Evolutionary conservation across 768 basidiomycete species (phyloP).

Genomic region (Lactarius deliciosus): DNA sequence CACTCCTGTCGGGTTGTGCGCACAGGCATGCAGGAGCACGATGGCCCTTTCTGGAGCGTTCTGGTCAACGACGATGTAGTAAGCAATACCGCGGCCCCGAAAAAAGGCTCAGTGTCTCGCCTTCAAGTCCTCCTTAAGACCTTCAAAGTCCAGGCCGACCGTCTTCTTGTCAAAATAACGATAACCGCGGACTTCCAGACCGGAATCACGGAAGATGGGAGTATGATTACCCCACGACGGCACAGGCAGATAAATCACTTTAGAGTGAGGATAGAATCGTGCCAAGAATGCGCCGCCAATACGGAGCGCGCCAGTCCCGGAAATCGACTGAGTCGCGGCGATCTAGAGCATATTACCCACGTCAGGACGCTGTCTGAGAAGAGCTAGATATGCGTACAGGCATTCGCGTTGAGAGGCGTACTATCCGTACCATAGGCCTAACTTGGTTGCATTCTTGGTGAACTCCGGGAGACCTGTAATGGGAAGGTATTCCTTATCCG

Average conservation of each 20-base stretch:
- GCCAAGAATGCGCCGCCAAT: conserved; percentile 92
- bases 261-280: conserved; percentile 82
- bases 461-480: conserved; percentile 90
- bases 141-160: conserved; percentile 89
- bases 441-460: conserved; percentile 80
- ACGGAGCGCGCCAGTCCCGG: conserved; percentile 95
- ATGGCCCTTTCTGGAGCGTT: conserved; percentile 65
- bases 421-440: conserved; percentile 90
- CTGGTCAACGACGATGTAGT: conserved; percentile 3
- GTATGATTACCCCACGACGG: conserved; percentile 99
- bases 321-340: conserved; percentile 90
- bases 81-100: conserved; percentile 4
- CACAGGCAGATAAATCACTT: conserved; percentile 85
- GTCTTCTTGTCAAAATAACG: conserved; percentile 93
- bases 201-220: conserved; percentile 90
- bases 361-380: not conserved
- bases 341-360: conserved; percentile 46
- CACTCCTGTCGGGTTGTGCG: conserved; percentile 98
- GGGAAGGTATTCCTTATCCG: conserved; percentile 95
- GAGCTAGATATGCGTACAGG: conserved; percentile 52
- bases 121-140: conserved; percentile 83
- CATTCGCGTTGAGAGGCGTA: conserved; percentile 62
- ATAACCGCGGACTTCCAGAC: conserved; percentile 89
- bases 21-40: conserved; percentile 93
- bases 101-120: conserved; percentile 43